Conservation (phyloP, 805 yeast genomes). For the Maudiozyma saulgeensis region DNA sequence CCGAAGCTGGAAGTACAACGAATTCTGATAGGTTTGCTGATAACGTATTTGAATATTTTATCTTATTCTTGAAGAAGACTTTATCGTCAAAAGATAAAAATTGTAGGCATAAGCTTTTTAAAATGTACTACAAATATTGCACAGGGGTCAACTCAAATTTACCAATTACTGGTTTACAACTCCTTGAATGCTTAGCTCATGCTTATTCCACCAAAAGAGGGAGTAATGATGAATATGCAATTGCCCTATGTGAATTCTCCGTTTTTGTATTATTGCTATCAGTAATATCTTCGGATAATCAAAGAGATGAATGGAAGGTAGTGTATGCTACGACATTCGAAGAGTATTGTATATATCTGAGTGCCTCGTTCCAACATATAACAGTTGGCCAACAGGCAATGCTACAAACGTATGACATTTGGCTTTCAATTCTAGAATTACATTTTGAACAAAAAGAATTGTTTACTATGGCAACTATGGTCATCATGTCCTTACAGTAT, state of each 20-base stretch:
- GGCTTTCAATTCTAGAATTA: constrained; percentile 35
- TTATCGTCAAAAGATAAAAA: constrained; percentile 43
- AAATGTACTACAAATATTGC: constrained; percentile 32
- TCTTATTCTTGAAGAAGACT: background rate
- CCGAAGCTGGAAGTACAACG: constrained; percentile 11
- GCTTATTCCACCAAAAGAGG: constrained; percentile 40
- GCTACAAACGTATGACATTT: constrained; percentile 49
- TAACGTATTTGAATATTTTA: constrained; percentile 24
- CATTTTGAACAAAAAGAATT: constrained; percentile 11
- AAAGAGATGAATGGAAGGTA: constrained; percentile 18
- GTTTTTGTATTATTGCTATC: constrained; percentile 41
- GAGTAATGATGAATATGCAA: constrained; percentile 51
- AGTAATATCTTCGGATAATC: constrained; percentile 17
- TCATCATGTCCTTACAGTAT: constrained; percentile 18
- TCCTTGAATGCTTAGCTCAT: constrained; percentile 38
- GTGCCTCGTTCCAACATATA: constrained; percentile 37
- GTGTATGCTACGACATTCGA: constrained; percentile 25
- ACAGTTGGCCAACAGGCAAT: constrained; percentile 55
- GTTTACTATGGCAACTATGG: constrained; percentile 10
- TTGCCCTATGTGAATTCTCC: constrained; percentile 32
- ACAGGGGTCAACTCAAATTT: constrained; percentile 19
- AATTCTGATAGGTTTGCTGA: constrained; percentile 19
- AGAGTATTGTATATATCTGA: constrained; percentile 36
- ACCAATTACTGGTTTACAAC: constrained; percentile 43
- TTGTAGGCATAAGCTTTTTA: constrained; percentile 46